Conservation (phyloP, 345 rosid species). For the Hypericum androsaemum region DNA sequence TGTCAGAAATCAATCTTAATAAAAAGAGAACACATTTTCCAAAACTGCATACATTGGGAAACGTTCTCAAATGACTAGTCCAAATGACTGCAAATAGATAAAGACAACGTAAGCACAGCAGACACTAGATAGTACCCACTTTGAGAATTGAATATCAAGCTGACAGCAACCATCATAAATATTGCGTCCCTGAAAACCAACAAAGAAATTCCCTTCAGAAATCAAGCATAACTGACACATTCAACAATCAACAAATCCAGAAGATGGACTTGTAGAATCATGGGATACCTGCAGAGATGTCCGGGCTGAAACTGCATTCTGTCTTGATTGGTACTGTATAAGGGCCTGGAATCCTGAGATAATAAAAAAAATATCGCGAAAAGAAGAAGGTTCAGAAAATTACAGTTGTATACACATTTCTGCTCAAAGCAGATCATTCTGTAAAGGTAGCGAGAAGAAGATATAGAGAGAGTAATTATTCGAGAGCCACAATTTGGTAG, state of each 20-base stretch:
- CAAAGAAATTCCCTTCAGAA: constrained; percentile 6
- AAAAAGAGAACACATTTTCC: not conserved
- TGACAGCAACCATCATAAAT: constrained; percentile 98
- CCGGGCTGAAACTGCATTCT: constrained; percentile 73
- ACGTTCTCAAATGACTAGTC: not conserved
- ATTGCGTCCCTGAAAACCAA: constrained; percentile 66
- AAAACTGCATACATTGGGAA: not conserved
- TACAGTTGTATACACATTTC: not conserved
- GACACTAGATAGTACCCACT: constrained; percentile 26
- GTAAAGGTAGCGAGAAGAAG: constrained; percentile 24
- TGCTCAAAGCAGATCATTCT: no score
- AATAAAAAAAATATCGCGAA: constrained; percentile 8
- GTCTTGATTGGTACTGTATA: constrained; percentile 71
- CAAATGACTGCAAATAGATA: constrained; percentile 3
- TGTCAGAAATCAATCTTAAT: not conserved
- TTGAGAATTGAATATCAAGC: constrained; percentile 93
- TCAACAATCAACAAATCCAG: not conserved
- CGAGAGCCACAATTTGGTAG: not conserved
- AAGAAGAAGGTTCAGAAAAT: constrained; percentile 2
- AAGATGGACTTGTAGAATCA: constrained; percentile 4
- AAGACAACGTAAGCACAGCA: constrained; percentile 2
- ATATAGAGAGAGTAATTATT: not conserved
- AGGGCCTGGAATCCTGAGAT: constrained; percentile 90
- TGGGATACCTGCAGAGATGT: constrained; percentile 71
- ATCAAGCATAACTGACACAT: constrained; percentile 2